Conservation (phyloP, 768 basidiomycete species). For the Boletus vermiculosoides region DNA sequence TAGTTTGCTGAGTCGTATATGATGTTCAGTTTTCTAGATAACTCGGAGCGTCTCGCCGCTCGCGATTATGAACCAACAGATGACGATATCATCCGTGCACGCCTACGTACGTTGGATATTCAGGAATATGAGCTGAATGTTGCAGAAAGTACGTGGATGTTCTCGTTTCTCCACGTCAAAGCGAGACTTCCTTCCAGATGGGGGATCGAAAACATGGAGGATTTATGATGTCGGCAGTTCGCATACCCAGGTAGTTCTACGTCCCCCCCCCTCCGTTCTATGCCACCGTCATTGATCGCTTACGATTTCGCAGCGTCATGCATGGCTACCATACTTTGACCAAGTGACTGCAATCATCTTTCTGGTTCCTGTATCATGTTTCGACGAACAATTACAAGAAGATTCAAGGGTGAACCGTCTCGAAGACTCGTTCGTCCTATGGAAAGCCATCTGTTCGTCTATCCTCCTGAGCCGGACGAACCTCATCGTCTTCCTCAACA, state of each 20-base stretch:
- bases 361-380: conserved; percentile 76
- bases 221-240: conserved; percentile 79
- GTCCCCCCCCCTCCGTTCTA: neutral
- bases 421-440: too few species aligned
- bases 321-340: conserved; percentile 84
- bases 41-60: conserved; percentile 61
- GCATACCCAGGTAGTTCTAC: conserved; percentile 52
- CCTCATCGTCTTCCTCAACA: conserved; percentile 64
- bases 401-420: too few species aligned
- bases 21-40: conserved; percentile 58
- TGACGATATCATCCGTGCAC: conserved; percentile 69
- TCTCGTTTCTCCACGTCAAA: neutral
- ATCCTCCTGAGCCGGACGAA: conserved; percentile 57
- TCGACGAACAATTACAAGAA: conserved; percentile 62
- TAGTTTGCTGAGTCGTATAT: neutral
- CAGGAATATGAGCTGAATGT: conserved; percentile 61
- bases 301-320: conserved; percentile 50
- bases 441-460: conserved; percentile 25
- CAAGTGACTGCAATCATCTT: conserved; percentile 79
- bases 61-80: conserved; percentile 66
- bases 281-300: neutral
- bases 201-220: conserved; percentile 54
- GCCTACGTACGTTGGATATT: conserved; percentile 67
- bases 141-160: conserved; percentile 17
- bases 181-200: conserved; percentile 20